phyloP scores from a whole-genome alignment of 2,329 filamentous ascomycete species.

The Cryphonectria radicalis region DNA sequence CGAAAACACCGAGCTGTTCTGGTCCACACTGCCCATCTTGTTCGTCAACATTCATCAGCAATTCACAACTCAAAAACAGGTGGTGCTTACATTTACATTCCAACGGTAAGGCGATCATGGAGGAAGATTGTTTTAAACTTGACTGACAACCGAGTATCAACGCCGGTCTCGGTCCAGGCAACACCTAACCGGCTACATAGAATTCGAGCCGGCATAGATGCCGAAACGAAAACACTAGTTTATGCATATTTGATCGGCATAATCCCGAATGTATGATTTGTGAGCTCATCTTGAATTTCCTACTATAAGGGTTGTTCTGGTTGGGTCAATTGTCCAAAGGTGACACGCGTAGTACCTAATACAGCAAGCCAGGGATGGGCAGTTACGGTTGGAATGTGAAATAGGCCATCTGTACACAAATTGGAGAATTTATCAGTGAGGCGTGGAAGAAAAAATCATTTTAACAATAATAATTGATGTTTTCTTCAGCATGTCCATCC shows the following conservation, averaged over 20 bases:
- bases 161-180: background rate
- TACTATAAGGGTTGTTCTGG: background rate
- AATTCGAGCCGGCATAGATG: background rate
- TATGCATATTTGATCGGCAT: background rate
- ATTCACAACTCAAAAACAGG: background rate
- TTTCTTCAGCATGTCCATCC: background rate
- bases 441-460: background rate
- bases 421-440: background rate
- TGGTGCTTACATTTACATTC: background rate
- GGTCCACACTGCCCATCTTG: conserved; percentile 2
- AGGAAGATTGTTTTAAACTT: background rate
- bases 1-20: conserved; percentile 19
- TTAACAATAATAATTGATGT: background rate
- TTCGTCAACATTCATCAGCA: background rate
- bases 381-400: background rate
- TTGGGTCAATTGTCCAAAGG: background rate
- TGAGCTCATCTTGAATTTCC: background rate
- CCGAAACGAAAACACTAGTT: background rate
- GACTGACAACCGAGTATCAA: background rate
- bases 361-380: background rate
- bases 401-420: background rate
- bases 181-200: background rate
- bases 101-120: background rate
- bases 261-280: background rate
- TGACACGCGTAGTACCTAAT: background rate